These are phyloP conservation scores for Anthracocystis panici-leucophaei DNA, from an alignment of 1,284 basidiomycete species.

Conservation along the genomic window DNA sequence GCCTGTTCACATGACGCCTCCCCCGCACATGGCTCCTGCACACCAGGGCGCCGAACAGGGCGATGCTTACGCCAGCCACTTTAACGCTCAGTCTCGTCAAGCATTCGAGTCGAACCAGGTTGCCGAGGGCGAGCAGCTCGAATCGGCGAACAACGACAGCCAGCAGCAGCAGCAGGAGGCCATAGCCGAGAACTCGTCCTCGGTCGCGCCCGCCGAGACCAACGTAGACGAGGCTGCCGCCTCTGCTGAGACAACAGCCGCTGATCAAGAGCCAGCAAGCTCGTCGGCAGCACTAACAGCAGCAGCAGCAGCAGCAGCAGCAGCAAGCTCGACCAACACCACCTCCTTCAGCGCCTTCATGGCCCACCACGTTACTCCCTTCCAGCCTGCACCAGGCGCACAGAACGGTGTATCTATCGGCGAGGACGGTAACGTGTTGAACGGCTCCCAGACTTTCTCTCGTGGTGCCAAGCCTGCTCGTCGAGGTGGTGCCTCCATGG, in stretches of 20 bases:
- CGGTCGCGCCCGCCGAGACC: conserved; percentile 8
- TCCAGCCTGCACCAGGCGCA: conserved; percentile 54
- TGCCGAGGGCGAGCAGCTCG: conserved; percentile 22
- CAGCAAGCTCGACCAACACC: conserved; percentile 30
- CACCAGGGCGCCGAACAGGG: conserved; percentile 34
- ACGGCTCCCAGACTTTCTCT: conserved; percentile 26
- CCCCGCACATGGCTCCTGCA: conserved; percentile 41
- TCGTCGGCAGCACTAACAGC: conserved; percentile 3
- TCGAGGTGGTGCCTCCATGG: conserved; percentile 39
- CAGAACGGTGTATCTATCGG: conserved; percentile 32
- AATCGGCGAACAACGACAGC: conserved; percentile 7
- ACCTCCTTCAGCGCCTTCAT: conserved; percentile 65
- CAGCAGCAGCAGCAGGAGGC: conserved; percentile 16
- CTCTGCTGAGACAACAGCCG: conserved; percentile 10
- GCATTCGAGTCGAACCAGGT: conserved; percentile 17
- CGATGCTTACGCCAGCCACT: conserved; percentile 36
- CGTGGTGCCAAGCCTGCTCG: conserved; percentile 39
- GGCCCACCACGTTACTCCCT: conserved; percentile 61
- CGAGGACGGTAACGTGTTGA: conserved; percentile 24
- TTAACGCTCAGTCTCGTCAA: conserved; percentile 26
- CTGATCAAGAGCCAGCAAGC: conserved; percentile 20
- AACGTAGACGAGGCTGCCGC: conserved; percentile 10
- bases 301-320: conserved; percentile 13
- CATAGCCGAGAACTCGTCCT: conserved; percentile 2
- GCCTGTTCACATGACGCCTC: conserved; percentile 55